These are phyloP conservation scores for Bidens hawaiensis DNA, from an alignment of 140 eudicot genomes.

Conservation along the genomic window DNA sequence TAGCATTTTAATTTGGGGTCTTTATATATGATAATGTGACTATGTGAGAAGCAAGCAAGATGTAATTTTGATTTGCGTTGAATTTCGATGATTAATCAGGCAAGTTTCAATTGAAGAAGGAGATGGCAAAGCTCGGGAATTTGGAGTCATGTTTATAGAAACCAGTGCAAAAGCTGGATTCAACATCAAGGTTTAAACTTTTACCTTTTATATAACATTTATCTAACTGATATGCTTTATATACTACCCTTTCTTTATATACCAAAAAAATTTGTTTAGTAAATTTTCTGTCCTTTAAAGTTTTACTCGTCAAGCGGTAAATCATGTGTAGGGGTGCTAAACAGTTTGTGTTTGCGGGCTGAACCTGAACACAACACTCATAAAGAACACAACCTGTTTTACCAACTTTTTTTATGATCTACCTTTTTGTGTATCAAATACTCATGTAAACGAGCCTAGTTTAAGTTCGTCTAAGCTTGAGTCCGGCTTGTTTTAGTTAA, in stretches of 20 bases:
- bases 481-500: too few relatives aligned
- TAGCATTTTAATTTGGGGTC: neutral
- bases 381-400: neutral
- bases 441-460: too few relatives aligned
- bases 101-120: slow-evolving; percentile 21
- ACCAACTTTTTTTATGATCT: neutral
- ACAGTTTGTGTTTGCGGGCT: neutral
- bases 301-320: neutral
- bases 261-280: neutral
- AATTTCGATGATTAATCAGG: slow-evolving; percentile 10
- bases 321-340: neutral
- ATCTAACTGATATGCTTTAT: neutral
- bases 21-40: neutral
- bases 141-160: slow-evolving; percentile 16
- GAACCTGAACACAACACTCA: neutral
- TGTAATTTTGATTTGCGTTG: neutral
- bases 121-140: slow-evolving; percentile 13
- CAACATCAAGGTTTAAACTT: slow-evolving; percentile 5
- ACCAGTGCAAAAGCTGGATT: slow-evolving; percentile 16
- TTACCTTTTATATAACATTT: slow-evolving; percentile 2
- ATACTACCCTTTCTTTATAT: neutral
- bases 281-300: neutral
- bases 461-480: neutral
- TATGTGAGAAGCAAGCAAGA: neutral
- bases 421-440: neutral